phyloP scores from a whole-genome alignment of 306 rosid species.

The Cucurbita moschata region DNA sequence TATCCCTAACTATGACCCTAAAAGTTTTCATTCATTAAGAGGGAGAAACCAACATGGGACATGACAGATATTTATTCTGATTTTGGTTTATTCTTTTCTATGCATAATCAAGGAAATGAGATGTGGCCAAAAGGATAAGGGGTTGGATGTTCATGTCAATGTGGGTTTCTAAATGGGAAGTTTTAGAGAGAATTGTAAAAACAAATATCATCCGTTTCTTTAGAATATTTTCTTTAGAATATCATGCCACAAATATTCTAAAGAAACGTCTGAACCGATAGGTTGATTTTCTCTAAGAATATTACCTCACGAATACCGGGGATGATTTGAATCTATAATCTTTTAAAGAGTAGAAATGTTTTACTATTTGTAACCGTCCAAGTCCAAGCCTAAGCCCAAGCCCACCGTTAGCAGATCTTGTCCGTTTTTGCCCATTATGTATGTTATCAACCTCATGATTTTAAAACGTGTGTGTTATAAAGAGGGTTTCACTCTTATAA shows the following conservation, averaged over 20 bases:
- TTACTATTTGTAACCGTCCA: too few species aligned
- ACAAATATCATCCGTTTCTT: background rate
- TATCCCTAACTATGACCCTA: background rate
- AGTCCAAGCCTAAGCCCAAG: too few species aligned
- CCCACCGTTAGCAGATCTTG: too few species aligned
- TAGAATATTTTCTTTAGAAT: background rate
- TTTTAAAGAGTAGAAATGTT: too few species aligned
- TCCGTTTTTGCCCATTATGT: too few species aligned
- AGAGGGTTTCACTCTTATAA: too few species aligned
- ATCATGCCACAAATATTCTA: background rate
- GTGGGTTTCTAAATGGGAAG: background rate
- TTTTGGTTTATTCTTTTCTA: background rate
- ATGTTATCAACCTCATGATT: too few species aligned
- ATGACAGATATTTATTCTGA: conserved; percentile 5
- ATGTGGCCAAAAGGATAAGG: background rate
- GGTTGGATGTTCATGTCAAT: background rate
- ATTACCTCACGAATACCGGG: too few species aligned
- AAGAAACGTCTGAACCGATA: too few species aligned
- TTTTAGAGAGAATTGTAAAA: background rate
- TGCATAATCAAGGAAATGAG: background rate
- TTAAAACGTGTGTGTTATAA: too few species aligned
- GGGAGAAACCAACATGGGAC: background rate
- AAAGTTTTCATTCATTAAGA: background rate
- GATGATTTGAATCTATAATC: too few species aligned
- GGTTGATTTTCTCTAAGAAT: too few species aligned